Evolutionary conservation across 306 rosid species (phyloP), one percentile per base, ranked within the genome.

Genomic region (Quercus variabilis): DNA sequence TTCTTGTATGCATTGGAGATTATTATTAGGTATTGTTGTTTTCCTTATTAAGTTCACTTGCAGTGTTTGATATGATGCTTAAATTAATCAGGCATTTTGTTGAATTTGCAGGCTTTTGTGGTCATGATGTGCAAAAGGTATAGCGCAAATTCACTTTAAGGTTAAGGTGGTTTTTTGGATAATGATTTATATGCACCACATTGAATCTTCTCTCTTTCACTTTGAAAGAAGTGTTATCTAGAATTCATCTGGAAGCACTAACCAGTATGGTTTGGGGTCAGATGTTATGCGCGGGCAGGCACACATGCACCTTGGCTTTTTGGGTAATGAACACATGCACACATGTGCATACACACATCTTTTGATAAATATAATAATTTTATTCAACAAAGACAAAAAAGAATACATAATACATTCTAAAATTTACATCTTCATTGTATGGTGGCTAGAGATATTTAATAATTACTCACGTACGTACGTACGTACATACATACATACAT

Each of bases 91-190:
- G 49, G 43, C 7, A 20, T 57, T 46, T 64, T 57, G 11, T 76
- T 64, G 56, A 58, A 77, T 74, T 52, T 83, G 80, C 86, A 86
- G 89, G 86, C 35, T 9, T 28, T 72, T 86, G 86, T 80, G 84
- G 84, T 26, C 83, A 69, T 80, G 89, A 86, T 69, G 80, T 80
- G 38, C 72, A 69, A 41, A 77, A 86, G 89, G 86, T 86, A 79
- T 55, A 55, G 17, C 1, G 31, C 62, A 55, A 43, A 41, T 74
- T 74, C 71, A 57, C 80, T 2, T 58, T 51, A 46, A 63, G n/a
- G 69, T 63, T 63, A 63, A 63, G 20, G n/a, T 63, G 20, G 35
- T 63, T 17, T 28, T 28, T 25, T 60, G 17, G 6, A 12, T 26
- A 26, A 28, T 63, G 18, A 7, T 15, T 63, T 28, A 63, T 63